Percentiles rank a stretch among this genome's conserved stretches.
Evolutionary conservation across 2,329 filamentous ascomycete genomes (phyloP).

Genomic region (Neurospora crassa): DNA sequence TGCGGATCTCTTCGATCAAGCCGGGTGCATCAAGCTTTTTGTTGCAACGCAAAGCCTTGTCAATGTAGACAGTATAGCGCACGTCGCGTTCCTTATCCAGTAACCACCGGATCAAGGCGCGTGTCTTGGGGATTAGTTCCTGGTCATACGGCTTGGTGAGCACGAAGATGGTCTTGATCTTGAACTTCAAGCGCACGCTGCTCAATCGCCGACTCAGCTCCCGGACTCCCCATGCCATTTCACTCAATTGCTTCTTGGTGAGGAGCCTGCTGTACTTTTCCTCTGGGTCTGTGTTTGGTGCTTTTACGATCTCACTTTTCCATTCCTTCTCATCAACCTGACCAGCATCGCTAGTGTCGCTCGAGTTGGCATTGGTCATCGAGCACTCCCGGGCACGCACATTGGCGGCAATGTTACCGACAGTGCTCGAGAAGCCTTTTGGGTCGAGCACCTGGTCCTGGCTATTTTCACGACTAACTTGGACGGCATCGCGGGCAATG

Average conservation of each 20-base stretch:
- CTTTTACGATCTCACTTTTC: conserved; percentile 38
- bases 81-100: conserved; percentile 58
- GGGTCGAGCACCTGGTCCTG: conserved; percentile 10
- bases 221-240: conserved; percentile 94
- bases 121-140: conserved; percentile 65
- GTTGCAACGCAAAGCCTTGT: conserved; percentile 63
- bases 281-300: conserved; percentile 17
- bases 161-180: conserved; percentile 75
- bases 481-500: conserved; percentile 4
- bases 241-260: conserved; percentile 88
- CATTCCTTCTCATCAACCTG: conserved; percentile 49
- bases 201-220: conserved; percentile 81
- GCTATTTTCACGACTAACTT: conserved; percentile 6
- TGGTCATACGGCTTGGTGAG: conserved; percentile 88
- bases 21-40: conserved; percentile 64
- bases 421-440: conserved; percentile 4
- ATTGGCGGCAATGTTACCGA: not conserved
- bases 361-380: conserved; percentile 12
- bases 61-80: conserved; percentile 72
- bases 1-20: conserved; percentile 52
- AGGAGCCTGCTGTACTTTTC: conserved; percentile 58
- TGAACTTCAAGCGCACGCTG: conserved; percentile 72
- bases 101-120: conserved; percentile 73
- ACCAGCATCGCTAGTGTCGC: conserved; percentile 34
- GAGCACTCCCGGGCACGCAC: not conserved